phyloP scores from a whole-genome alignment of 805 yeast species.

The Kluyveromyces dobzhanskii region DNA sequence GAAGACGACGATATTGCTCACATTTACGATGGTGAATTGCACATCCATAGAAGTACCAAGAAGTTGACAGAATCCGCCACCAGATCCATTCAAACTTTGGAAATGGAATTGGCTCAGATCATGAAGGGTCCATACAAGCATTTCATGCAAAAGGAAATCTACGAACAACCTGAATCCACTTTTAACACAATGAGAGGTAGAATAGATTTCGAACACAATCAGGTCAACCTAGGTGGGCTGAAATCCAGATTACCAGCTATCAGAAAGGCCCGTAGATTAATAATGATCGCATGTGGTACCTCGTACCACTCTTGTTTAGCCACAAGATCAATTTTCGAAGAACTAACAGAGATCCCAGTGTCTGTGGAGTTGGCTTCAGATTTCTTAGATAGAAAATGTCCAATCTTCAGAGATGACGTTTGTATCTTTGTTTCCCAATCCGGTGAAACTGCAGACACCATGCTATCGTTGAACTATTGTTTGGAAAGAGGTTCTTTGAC shows the following conservation, averaged over 20 bases:
- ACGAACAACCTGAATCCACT: slow-evolving; percentile 97
- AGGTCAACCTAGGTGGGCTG: slow-evolving; percentile 83
- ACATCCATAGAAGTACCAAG: slow-evolving; percentile 91
- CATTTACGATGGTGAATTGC: slow-evolving; percentile 95
- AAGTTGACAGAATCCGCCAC: slow-evolving; percentile 85
- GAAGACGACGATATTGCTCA: slow-evolving; percentile 99
- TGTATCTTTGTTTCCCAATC: slow-evolving; percentile 97
- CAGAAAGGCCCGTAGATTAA: slow-evolving; percentile 88
- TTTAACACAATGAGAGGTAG: slow-evolving; percentile 99
- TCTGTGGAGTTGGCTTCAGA: slow-evolving; percentile 90
- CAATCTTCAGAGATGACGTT: slow-evolving; percentile 97
- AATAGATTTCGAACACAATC: slow-evolving; percentile 75
- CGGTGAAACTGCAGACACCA: slow-evolving; percentile 98
- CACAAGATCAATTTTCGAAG: slow-evolving; percentile 93
- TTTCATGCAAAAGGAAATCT: slow-evolving; percentile 98
- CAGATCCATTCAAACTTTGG: slow-evolving; percentile 92
- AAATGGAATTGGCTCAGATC: slow-evolving; percentile 93
- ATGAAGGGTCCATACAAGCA: slow-evolving; percentile 96
- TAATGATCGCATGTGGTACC: slow-evolving; percentile 99
- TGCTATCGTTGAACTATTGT: slow-evolving; percentile 91
- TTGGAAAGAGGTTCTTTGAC: slow-evolving; percentile 95
- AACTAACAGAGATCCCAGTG: slow-evolving; percentile 90
- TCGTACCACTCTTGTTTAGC: slow-evolving; percentile 98
- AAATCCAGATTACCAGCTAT: slow-evolving; percentile 77
- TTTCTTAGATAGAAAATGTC: slow-evolving; percentile 87